Conservation (phyloP, 2,329 filamentous ascomycete species). For the Plenodomus biglobosus region DNA sequence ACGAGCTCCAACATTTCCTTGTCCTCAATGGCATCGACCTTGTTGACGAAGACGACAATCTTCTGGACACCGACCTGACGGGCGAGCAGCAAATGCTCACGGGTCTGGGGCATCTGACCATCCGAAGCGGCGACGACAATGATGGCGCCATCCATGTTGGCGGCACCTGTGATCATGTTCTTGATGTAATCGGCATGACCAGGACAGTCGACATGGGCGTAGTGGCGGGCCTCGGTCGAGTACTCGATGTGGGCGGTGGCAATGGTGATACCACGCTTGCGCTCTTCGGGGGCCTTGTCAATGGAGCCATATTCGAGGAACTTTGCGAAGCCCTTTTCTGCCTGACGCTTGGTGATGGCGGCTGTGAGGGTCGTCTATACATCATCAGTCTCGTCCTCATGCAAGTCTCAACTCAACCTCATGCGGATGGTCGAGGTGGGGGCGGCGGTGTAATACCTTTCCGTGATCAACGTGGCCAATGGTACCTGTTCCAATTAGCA, state of each 20-base stretch:
- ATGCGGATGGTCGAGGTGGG: slow-evolving; percentile 11
- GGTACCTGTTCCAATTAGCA: slow-evolving; percentile 62
- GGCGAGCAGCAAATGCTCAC: slow-evolving; percentile 96
- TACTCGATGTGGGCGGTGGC: slow-evolving; percentile 99
- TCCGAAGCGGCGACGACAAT: slow-evolving; percentile 98
- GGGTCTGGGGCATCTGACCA: slow-evolving; percentile 99
- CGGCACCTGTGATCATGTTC: slow-evolving; percentile 99
- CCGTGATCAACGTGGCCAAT: slow-evolving; percentile 99
- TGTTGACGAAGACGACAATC: slow-evolving; percentile 99
- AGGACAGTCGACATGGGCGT: slow-evolving; percentile 99
- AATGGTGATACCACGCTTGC: slow-evolving; percentile 99
- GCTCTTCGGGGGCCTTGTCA: slow-evolving; percentile 98
- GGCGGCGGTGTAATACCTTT: slow-evolving; percentile 65
- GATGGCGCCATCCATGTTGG: slow-evolving; percentile 98
- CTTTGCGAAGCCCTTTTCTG: slow-evolving; percentile 88
- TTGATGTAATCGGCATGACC: slow-evolving; percentile 99
- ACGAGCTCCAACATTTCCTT: slow-evolving; percentile 99
- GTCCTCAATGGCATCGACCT: slow-evolving; percentile 96
- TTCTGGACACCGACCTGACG: slow-evolving; percentile 97
- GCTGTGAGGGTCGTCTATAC: slow-evolving; percentile 91
- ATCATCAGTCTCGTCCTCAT: slow-evolving; percentile 11
- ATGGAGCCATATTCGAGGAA: slow-evolving; percentile 98
- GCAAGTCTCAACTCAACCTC: slow-evolving; percentile 3
- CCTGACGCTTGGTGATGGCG: slow-evolving; percentile 97
- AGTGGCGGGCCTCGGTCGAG: slow-evolving; percentile 89